phyloP scores from a whole-genome alignment of 306 rosid genomes.

The Dryas octopetala region DNA sequence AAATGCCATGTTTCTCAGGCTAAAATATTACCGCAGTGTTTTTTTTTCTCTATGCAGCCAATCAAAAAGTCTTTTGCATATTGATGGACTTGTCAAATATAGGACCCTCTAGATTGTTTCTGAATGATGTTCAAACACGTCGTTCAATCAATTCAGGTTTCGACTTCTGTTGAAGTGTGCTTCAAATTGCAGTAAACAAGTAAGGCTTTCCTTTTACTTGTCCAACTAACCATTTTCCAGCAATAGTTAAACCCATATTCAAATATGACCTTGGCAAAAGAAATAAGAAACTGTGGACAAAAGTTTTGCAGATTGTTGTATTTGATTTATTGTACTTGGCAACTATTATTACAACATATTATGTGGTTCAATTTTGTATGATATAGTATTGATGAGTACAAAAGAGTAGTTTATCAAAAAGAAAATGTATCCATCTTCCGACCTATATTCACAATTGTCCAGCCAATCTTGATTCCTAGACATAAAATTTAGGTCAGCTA shows the following conservation, averaged over 20 bases:
- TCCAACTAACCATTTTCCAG: neutral
- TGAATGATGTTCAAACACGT: constrained; percentile 1
- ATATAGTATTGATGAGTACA: neutral
- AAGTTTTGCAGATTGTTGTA: neutral
- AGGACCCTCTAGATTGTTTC: neutral
- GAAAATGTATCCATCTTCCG: neutral
- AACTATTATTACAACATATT: neutral
- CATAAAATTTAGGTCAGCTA: constrained; percentile 15
- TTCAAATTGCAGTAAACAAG: neutral
- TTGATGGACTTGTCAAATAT: neutral
- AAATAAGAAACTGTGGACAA: neutral
- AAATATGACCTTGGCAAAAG: neutral
- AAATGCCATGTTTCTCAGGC: neutral
- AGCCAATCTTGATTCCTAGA: neutral
- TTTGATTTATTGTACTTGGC: neutral
- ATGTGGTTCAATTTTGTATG: neutral
- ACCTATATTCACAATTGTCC: constrained; percentile 41
- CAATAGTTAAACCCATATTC: neutral
- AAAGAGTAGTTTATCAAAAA: neutral
- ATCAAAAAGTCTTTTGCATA: neutral
- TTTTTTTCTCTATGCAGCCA: neutral
- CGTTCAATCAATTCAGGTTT: neutral
- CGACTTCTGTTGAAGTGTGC: neutral
- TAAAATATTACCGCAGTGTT: neutral
- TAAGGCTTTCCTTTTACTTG: neutral